Evolutionary conservation across 2,329 filamentous ascomycete genomes (phyloP).

Genomic region (Alternaria brassicicola): DNA sequence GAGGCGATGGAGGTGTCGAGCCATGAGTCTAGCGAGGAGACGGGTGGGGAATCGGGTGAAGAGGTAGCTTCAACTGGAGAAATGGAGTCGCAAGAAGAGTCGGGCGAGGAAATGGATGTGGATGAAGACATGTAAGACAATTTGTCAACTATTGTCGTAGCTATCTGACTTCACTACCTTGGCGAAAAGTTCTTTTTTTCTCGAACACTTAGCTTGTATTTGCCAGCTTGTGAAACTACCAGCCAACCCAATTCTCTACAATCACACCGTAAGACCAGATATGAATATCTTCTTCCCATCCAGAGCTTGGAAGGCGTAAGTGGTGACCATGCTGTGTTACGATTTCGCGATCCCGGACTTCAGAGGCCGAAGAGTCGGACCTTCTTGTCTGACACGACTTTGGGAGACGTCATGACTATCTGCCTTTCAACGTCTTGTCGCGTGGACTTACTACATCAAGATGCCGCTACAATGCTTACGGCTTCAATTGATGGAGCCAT

Average conservation of each 20-base stretch:
- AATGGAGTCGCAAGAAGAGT: neutral
- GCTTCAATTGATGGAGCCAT: neutral
- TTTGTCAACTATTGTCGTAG: no score
- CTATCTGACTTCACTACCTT: neutral
- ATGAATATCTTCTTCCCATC: no score
- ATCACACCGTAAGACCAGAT: neutral
- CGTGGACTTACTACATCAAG: conserved; percentile 3
- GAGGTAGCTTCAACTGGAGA: neutral
- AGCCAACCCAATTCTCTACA: no score
- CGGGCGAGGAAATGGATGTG: neutral
- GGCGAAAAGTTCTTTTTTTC: neutral
- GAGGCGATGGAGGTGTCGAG: neutral
- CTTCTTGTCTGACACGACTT: neutral
- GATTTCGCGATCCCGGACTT: neutral
- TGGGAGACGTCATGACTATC: neutral
- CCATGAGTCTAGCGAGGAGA: neutral
- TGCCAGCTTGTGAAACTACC: neutral
- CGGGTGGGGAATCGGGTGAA: neutral
- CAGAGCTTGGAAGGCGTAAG: neutral
- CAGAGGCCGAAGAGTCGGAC: conserved; percentile 3
- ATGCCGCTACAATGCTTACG: neutral
- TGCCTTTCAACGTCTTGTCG: neutral
- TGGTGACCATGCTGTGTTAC: neutral
- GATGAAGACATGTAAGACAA: neutral
- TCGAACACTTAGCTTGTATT: neutral